Evolutionary conservation across 176 grass and related monocot genomes (phyloP).

Genomic region (Oryza meridionalis): DNA sequence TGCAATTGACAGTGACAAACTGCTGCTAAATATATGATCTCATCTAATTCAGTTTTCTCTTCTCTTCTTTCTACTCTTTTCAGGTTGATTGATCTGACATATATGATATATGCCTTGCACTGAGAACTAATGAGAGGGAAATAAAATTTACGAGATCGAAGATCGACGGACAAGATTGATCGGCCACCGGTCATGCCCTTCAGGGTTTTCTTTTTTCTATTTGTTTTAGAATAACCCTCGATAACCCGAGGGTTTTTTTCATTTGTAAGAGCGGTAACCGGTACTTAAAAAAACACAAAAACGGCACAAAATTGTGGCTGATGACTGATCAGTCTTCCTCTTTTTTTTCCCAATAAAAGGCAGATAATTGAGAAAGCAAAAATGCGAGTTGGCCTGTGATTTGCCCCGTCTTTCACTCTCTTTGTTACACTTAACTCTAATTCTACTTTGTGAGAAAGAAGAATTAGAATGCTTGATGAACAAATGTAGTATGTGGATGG

Average conservation of each 20-base stretch:
- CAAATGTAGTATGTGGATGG: constrained; percentile 15
- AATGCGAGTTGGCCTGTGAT: constrained; percentile 42
- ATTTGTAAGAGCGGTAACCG: constrained; percentile 44
- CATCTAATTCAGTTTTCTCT: background rate
- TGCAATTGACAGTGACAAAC: constrained; percentile 33
- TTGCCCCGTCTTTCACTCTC: constrained; percentile 13
- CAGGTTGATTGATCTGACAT: constrained; percentile 50
- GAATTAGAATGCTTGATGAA: background rate
- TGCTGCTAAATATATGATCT: constrained; percentile 3
- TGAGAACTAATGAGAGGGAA: background rate
- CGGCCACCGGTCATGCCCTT: background rate
- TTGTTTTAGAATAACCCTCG: constrained; percentile 6
- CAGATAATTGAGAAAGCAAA: constrained; percentile 35
- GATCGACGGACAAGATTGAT: constrained; percentile 23
- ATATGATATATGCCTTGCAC: background rate
- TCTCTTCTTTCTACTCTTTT: background rate
- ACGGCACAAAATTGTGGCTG: constrained; percentile 15
- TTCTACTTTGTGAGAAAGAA: background rate
- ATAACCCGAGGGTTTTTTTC: constrained; percentile 35
- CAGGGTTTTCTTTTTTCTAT: background rate
- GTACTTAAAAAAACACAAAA: constrained; percentile 37
- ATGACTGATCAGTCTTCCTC: constrained; percentile 27
- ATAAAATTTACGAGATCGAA: constrained; percentile 2
- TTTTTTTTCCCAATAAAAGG: constrained; percentile 36
- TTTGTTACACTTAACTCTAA: constrained; percentile 15